These are phyloP conservation scores for Detonula confervacea DNA, from an alignment of 352 stramenopile genomes.

Conservation along the genomic window DNA sequence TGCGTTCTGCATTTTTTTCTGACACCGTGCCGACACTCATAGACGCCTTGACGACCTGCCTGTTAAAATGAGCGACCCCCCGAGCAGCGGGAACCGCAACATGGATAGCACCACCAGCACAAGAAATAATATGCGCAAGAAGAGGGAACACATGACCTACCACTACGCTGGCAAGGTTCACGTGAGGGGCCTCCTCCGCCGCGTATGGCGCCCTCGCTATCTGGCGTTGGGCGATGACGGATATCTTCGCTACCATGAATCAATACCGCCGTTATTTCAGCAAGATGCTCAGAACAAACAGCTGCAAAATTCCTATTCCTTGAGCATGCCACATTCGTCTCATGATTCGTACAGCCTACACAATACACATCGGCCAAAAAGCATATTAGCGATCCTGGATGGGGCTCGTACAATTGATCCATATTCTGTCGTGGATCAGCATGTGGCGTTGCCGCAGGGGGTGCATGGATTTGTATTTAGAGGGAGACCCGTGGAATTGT, in stretches of 20 bases:
- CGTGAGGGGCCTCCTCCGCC: constrained; percentile 76
- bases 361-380: constrained; percentile 52
- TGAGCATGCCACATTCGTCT: not conserved
- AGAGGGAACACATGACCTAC: constrained; percentile 48
- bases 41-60: too few relatives aligned
- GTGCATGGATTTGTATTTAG: constrained; percentile 82
- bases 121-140: not conserved
- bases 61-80: constrained; percentile 1
- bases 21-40: too few relatives aligned
- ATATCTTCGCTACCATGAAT: constrained; percentile 83
- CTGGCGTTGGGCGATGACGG: constrained; percentile 78
- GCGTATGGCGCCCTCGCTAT: constrained; percentile 81
- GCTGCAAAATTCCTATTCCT: not conserved
- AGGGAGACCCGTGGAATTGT: constrained; percentile 58
- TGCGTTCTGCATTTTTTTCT: too few relatives aligned
- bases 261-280: constrained; percentile 50
- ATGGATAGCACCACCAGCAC: not conserved
- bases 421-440: constrained; percentile 75
- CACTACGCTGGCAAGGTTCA: constrained; percentile 63
- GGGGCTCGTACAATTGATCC: constrained; percentile 79
- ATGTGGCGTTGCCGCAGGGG: constrained; percentile 72
- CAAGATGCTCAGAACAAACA: constrained; percentile 8
- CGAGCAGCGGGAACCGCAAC: constrained; percentile 7
- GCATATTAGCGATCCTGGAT: constrained; percentile 53
- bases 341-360: constrained; percentile 28